These are phyloP conservation scores for Ilex aquifolium DNA, from an alignment of 257 asterid genomes.

Conservation along the genomic window DNA sequence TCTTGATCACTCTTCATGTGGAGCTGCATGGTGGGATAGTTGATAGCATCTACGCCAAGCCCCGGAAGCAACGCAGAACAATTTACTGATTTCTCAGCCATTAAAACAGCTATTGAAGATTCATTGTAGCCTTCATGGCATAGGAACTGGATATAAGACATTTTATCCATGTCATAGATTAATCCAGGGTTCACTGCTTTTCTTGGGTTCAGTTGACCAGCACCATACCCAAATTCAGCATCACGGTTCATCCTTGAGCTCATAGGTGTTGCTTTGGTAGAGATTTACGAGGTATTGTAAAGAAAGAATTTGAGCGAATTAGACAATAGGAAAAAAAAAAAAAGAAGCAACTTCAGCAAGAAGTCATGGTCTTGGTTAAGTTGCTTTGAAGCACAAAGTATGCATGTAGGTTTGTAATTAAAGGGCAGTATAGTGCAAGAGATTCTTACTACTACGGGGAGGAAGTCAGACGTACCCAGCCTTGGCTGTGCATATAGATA, in stretches of 20 bases:
- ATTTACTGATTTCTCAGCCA: slow-evolving; percentile 34
- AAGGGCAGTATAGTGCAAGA: too few species aligned
- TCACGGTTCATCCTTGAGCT: slow-evolving; percentile 52
- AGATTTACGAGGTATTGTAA: not conserved
- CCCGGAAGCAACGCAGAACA: slow-evolving; percentile 67
- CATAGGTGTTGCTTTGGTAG: slow-evolving; percentile 53
- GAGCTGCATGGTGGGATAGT: slow-evolving; percentile 92
- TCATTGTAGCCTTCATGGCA: slow-evolving; percentile 70
- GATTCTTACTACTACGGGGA: not conserved
- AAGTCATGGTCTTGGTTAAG: too few species aligned
- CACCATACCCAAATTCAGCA: slow-evolving; percentile 84
- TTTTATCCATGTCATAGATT: slow-evolving; percentile 67
- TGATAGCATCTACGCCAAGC: slow-evolving; percentile 62
- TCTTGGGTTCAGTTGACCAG: slow-evolving; percentile 68
- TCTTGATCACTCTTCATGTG: slow-evolving; percentile 40
- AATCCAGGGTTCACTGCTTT: slow-evolving; percentile 78
- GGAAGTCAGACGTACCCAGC: too few species aligned
- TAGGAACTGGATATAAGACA: slow-evolving; percentile 66
- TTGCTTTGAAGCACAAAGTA: too few species aligned
- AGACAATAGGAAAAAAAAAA: too few species aligned
- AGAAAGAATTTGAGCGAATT: slow-evolving; percentile 2
- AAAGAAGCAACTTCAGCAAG: too few species aligned
- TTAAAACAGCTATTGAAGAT: slow-evolving; percentile 44
- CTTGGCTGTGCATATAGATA: not conserved
- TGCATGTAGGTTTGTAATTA: too few species aligned